phyloP scores from a whole-genome alignment of 306 rosid species.

The Clitoria ternatea region DNA sequence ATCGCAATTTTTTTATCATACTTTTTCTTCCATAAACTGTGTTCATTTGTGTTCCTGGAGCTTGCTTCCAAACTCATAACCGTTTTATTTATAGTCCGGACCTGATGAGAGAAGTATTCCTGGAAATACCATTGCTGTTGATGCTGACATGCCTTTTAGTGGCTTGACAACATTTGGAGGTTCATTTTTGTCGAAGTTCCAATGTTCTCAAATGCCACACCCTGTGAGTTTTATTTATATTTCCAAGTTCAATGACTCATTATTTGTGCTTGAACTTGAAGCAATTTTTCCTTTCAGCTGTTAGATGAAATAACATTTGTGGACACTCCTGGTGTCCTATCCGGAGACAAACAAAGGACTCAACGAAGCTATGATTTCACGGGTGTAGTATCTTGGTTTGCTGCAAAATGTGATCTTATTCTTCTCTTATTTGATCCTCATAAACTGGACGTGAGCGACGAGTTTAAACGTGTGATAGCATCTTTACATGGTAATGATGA shows the following conservation, averaged over 20 bases:
- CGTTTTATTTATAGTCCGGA: constrained; percentile 59
- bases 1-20: background rate
- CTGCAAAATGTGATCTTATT: constrained; percentile 92
- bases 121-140: constrained; percentile 89
- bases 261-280: background rate
- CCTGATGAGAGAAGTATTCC: constrained; percentile 96
- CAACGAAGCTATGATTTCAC: constrained; percentile 94
- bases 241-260: background rate
- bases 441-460: constrained; percentile 92
- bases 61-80: constrained; percentile 1
- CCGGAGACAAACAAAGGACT: constrained; percentile 97
- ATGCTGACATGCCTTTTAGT: constrained; percentile 92
- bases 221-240: constrained; percentile 57
- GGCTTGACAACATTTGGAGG: constrained; percentile 86
- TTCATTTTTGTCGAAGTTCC: constrained; percentile 82
- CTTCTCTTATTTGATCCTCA: constrained; percentile 93
- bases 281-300: constrained; percentile 39
- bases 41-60: background rate
- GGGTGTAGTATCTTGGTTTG: constrained; percentile 97
- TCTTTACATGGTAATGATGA: constrained; percentile 87
- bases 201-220: constrained; percentile 96
- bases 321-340: constrained; percentile 96
- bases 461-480: constrained; percentile 80
- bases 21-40: background rate
- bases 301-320: constrained; percentile 78